These are phyloP conservation scores for Medicago ruthenica DNA, from an alignment of 306 rosid species.

Conservation along the genomic window DNA sequence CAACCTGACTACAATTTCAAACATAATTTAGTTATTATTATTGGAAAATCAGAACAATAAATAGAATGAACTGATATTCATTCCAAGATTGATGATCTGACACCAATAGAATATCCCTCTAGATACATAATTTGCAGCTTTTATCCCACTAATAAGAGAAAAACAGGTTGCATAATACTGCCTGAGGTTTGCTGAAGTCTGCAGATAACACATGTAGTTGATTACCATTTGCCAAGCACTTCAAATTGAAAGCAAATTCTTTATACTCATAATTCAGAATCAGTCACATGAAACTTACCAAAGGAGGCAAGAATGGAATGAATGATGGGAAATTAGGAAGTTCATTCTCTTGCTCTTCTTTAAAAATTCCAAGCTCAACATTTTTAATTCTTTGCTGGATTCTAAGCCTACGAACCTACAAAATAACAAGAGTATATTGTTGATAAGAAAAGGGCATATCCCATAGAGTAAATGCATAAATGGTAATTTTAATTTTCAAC, in stretches of 20 bases:
- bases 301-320: slow-evolving; percentile 97
- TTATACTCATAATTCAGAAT: slow-evolving; percentile 14
- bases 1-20: slow-evolving; percentile 80
- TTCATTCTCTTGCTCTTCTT: slow-evolving; percentile 81
- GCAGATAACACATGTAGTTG: slow-evolving; percentile 51
- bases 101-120: slow-evolving; percentile 22
- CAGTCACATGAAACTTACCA: slow-evolving; percentile 60
- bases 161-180: slow-evolving; percentile 86
- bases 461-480: neutral
- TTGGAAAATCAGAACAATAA: slow-evolving; percentile 26
- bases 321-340: slow-evolving; percentile 94
- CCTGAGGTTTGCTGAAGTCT: slow-evolving; percentile 87
- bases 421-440: slow-evolving; percentile 15
- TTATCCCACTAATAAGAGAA: slow-evolving; percentile 78
- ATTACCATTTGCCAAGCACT: slow-evolving; percentile 30
- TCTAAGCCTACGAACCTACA: slow-evolving; percentile 95
- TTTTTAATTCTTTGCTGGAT: slow-evolving; percentile 89
- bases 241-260: slow-evolving; percentile 6
- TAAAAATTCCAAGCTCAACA: slow-evolving; percentile 68
- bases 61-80: slow-evolving; percentile 19
- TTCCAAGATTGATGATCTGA: slow-evolving; percentile 2
- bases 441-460: neutral
- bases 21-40: slow-evolving; percentile 36
- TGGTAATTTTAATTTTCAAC: neutral
- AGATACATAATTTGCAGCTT: no score